These are phyloP conservation scores for Collybia mongolica DNA, from an alignment of 768 basidiomycete genomes.

Conservation along the genomic window DNA sequence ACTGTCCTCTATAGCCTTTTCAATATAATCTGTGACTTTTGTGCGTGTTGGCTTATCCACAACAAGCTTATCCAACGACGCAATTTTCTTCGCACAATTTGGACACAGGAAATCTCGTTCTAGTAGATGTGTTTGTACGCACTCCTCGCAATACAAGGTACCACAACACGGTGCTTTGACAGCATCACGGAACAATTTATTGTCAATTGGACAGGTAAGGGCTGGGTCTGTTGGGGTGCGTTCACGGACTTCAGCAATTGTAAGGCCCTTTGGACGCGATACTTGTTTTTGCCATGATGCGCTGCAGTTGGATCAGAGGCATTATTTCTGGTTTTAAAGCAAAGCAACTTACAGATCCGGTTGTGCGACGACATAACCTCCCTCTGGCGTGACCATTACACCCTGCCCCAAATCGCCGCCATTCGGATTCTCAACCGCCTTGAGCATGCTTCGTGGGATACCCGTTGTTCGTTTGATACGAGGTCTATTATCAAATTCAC, in stretches of 20 bases:
- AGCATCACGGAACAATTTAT: conserved; percentile 90
- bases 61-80: conserved; percentile 83
- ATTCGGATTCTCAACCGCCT: conserved; percentile 88
- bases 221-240: conserved; percentile 74
- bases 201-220: conserved; percentile 88
- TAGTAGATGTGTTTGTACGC: conserved; percentile 90
- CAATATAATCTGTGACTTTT: conserved; percentile 80
- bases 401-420: conserved; percentile 72
- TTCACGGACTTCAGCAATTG: conserved; percentile 88
- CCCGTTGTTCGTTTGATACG: conserved; percentile 98
- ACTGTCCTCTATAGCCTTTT: conserved; percentile 76
- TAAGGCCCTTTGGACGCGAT: conserved; percentile 73
- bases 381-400: conserved; percentile 98
- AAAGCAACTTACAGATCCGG: conserved; percentile 80
- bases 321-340: not conserved
- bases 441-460: conserved; percentile 96
- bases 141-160: conserved; percentile 93
- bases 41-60: conserved; percentile 78
- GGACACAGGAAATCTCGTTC: conserved; percentile 97
- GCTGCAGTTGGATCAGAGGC: conserved; percentile 34
- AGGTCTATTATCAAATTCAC: conserved; percentile 90
- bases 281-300: conserved; percentile 96
- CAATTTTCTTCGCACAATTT: conserved; percentile 83
- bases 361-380: conserved; percentile 95
- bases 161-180: conserved; percentile 95